A percentile compares a stretch with the other conserved stretches of the same genome.
Evolutionary conservation across 805 yeast species (phyloP).

Genomic region (Yarrowia phangngaensis): DNA sequence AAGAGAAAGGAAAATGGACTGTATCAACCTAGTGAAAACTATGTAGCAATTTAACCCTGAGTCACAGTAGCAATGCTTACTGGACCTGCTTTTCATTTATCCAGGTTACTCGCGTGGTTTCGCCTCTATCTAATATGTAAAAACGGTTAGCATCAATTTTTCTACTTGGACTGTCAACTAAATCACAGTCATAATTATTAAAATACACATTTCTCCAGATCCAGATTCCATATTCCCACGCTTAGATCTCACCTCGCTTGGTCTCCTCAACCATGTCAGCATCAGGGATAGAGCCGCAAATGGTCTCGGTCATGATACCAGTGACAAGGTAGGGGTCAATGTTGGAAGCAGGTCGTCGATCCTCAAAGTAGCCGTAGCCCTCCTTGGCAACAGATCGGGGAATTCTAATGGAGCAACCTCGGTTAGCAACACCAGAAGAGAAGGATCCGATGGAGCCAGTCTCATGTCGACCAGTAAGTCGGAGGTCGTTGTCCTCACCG

Average conservation of each 20-base stretch:
- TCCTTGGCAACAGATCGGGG: conserved; percentile 98
- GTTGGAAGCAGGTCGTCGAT: conserved; percentile 99
- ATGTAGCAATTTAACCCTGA: too few relatives aligned
- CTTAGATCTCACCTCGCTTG: conserved; percentile 23
- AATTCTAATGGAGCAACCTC: conserved; percentile 98
- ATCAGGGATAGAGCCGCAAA: conserved; percentile 89
- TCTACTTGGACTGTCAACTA: too few relatives aligned
- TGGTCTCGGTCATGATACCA: conserved; percentile 96
- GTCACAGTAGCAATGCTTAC: too few relatives aligned
- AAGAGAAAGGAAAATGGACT: too few relatives aligned
- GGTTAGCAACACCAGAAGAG: conserved; percentile 98
- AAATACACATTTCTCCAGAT: conserved; percentile 22
- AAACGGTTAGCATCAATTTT: too few relatives aligned
- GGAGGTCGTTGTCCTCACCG: conserved; percentile 91
- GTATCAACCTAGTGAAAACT: too few relatives aligned
- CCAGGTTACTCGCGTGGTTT: too few relatives aligned
- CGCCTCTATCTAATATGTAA: too few relatives aligned
- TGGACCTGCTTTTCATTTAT: too few relatives aligned
- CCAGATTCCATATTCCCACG: not conserved
- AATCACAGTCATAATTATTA: too few relatives aligned
- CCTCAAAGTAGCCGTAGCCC: conserved; percentile 98
- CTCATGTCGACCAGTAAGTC: conserved; percentile 98
- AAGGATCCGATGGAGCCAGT: conserved; percentile 90
- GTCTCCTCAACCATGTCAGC: conserved; percentile 78
- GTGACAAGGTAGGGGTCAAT: conserved; percentile 98